Base-by-base conservation (phyloP, 163 green algal genomes). In the Scenedesmus sp. region DNA sequence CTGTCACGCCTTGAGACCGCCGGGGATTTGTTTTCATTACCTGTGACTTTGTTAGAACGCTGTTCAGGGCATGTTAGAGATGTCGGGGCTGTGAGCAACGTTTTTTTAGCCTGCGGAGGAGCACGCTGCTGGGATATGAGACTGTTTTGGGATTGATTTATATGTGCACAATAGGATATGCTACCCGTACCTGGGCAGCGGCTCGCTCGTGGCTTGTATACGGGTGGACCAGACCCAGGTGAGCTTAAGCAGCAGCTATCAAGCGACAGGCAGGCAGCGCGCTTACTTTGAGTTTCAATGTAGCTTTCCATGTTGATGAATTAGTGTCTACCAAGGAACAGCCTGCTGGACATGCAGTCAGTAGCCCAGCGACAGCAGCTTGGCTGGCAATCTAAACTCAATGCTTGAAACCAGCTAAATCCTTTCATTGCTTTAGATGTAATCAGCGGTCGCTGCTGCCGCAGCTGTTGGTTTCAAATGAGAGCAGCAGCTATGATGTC, bases 211-310 rank as follows among this genome's bases (percentile, higher is more conserved):
- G 70, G 70, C 70, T 79, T 79, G 70, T 79, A 16, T 79, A 52
- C 70, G 70, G 70, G 70, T 79, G 70, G 70, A 79, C 70, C 70
- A 79, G 20, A 79, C 70, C 70, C 70, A 79, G 70, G 70, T 79
- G 70, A 79, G 70, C 70, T 52, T 23, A n/a, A 79, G 70, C 23
- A 52, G 66, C 66, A 76, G 70, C 70, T 46, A 23, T 52, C 46
- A 6, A 2, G 20, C 12, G 20, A 79, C 26, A 7, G 16, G 70
- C 23, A 79, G 70, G 20, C 23, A 79, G 34, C 34, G 34, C 34
- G 34, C 34, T 46, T 46, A 46, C 34, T 46, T 46, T 46, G 34
- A 46, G 34, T 46, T 46, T 46, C 34, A 46, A 46, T 46, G 34
- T 46, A 46, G 34, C 8, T 16, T 76, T 34, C 2, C 15, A 76